Evolutionary conservation across 164 flowering plant species (phyloP).

Genomic region (Platanus orientalis): DNA sequence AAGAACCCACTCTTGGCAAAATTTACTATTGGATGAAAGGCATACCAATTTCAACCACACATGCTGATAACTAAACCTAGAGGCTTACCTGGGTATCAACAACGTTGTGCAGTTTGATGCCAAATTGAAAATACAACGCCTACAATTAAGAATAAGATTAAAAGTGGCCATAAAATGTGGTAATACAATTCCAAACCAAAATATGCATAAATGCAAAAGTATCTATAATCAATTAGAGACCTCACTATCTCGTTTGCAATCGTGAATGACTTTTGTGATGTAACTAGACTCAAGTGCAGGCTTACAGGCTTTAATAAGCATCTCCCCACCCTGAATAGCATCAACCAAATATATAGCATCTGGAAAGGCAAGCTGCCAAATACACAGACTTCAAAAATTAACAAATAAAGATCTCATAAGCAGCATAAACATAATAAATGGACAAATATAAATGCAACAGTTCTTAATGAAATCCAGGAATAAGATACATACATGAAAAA

Average conservation of each 20-base stretch:
- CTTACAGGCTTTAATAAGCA: slow-evolving; percentile 86
- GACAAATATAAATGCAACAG: no score
- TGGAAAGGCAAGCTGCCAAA: slow-evolving; percentile 82
- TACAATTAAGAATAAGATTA: slow-evolving; percentile 24
- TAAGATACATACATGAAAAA: no score
- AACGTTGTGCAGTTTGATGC: slow-evolving; percentile 82
- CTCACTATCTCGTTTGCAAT: slow-evolving; percentile 99
- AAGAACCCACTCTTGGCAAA: no score
- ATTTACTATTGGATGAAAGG: not conserved
- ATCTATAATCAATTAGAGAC: slow-evolving; percentile 37
- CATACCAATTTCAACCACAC: not conserved
- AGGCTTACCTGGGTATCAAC: slow-evolving; percentile 81
- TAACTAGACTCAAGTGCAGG: slow-evolving; percentile 95
- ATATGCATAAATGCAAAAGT: slow-evolving; percentile 7
- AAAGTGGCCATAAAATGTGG: slow-evolving; percentile 6
- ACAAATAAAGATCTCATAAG: not conserved
- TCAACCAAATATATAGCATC: slow-evolving; percentile 92
- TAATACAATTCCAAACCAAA: not conserved
- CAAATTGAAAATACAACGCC: slow-evolving; percentile 87
- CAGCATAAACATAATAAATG: not conserved
- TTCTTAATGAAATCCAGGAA: no score
- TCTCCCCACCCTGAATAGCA: slow-evolving; percentile 72
- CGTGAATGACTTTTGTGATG: slow-evolving; percentile 96
- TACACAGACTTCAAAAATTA: not conserved
- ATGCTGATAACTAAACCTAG: not conserved